These are phyloP conservation scores for Candida golubevii DNA, from an alignment of 805 yeast species.

Conservation along the genomic window DNA sequence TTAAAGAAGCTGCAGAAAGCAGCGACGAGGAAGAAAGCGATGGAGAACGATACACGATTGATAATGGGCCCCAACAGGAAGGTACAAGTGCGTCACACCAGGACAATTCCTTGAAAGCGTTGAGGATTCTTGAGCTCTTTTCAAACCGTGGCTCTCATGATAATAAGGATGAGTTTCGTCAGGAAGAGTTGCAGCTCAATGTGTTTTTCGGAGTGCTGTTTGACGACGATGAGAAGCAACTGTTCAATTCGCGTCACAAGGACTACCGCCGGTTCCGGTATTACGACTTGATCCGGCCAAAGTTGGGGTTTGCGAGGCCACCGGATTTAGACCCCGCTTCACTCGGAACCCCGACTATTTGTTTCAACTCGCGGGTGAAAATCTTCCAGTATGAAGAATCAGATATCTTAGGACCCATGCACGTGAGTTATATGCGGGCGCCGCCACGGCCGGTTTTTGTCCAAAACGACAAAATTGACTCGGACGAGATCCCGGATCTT, in stretches of 20 bases:
- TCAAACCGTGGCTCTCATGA: too few species aligned
- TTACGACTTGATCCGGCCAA: constrained; percentile 10
- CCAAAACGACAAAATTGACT: background rate
- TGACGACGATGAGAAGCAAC: background rate
- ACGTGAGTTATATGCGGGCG: background rate
- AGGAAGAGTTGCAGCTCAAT: too few species aligned
- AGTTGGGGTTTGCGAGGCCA: background rate
- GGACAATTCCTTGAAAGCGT: too few species aligned
- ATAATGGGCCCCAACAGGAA: too few species aligned
- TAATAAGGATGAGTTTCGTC: too few species aligned
- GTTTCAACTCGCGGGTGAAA: background rate
- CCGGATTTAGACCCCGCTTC: background rate
- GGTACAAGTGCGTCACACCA: too few species aligned
- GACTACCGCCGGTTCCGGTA: constrained; percentile 13
- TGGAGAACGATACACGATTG: too few species aligned
- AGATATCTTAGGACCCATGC: background rate
- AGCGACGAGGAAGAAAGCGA: background rate
- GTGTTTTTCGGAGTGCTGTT: too few species aligned
- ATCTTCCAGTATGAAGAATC: background rate
- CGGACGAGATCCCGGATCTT: background rate
- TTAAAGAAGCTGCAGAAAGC: too few species aligned
- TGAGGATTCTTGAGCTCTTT: too few species aligned
- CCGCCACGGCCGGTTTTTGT: background rate
- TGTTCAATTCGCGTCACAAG: constrained; percentile 2
- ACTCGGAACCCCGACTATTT: background rate